A percentile compares a stretch with the other conserved stretches of the same genome.
phyloP scores from a whole-genome alignment of 2,329 filamentous ascomycete species.

The Ascochyta rabiei region DNA sequence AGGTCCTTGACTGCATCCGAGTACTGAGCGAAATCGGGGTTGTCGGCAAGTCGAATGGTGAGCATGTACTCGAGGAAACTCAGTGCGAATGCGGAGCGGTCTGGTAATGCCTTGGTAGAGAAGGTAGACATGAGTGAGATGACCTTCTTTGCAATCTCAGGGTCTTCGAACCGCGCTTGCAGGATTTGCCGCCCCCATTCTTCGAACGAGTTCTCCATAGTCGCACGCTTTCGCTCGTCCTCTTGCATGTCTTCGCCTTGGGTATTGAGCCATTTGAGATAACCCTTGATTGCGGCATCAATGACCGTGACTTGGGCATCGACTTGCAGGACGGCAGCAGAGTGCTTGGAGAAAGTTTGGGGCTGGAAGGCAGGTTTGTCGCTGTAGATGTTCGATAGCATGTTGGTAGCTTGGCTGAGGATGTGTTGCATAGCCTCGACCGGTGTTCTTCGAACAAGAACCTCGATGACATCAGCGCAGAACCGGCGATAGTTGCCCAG shows the following conservation, averaged over 20 bases:
- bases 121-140: constrained; percentile 84
- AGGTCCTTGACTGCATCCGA: constrained; percentile 90
- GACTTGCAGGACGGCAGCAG: constrained; percentile 74
- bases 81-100: constrained; percentile 80
- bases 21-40: constrained; percentile 73
- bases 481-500: constrained; percentile 94
- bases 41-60: constrained; percentile 76
- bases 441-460: constrained; percentile 79
- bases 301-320: constrained; percentile 91
- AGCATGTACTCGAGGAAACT: constrained; percentile 91
- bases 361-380: constrained; percentile 68
- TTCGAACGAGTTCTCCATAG: constrained; percentile 69
- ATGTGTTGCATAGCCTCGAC: constrained; percentile 88
- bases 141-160: constrained; percentile 79
- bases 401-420: constrained; percentile 75
- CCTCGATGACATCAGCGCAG: constrained; percentile 84
- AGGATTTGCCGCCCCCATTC: constrained; percentile 76
- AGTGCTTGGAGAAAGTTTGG: constrained; percentile 65
- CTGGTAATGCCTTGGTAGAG: constrained; percentile 79
- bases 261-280: constrained; percentile 74
- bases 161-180: constrained; percentile 78
- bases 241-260: constrained; percentile 59
- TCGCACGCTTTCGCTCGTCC: constrained; percentile 58
- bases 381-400: constrained; percentile 77
- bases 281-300: constrained; percentile 86